Conservation (phyloP, 2,329 filamentous ascomycete genomes). For the Gnomoniopsis smithogilvyi region DNA sequence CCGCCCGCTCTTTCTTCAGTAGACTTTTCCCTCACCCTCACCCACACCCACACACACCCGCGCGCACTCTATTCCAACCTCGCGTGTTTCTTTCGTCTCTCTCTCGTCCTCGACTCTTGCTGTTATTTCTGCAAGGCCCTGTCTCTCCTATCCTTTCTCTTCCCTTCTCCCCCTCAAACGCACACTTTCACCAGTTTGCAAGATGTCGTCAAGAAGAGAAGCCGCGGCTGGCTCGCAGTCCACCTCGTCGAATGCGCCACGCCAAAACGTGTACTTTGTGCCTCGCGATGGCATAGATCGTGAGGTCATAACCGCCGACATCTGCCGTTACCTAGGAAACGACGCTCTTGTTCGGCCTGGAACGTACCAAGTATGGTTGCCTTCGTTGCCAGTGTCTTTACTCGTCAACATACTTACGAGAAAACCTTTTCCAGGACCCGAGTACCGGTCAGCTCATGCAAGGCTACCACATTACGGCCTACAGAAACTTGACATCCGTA, state of each 20-base stretch:
- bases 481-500: conserved; percentile 75
- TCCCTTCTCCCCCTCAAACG: conserved; percentile 4
- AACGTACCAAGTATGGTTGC: conserved; percentile 63
- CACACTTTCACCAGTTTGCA: conserved; percentile 21
- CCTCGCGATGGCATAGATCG: conserved; percentile 77
- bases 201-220: conserved; percentile 36
- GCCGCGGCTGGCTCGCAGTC: conserved; percentile 28
- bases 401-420: conserved; percentile 6
- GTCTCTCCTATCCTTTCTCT: neutral
- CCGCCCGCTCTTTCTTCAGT: conserved; percentile 1
- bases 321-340: conserved; percentile 80
- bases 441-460: conserved; percentile 59
- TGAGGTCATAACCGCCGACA: conserved; percentile 80
- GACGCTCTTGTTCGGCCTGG: conserved; percentile 76
- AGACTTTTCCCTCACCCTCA: conserved; percentile 3
- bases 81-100: neutral
- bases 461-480: conserved; percentile 76
- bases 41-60: neutral
- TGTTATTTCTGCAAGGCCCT: conserved; percentile 12
- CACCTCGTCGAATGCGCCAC: conserved; percentile 37
- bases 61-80: neutral
- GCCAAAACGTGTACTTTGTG: conserved; percentile 77
- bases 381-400: conserved; percentile 5
- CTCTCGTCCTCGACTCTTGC: neutral
- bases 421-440: conserved; percentile 30